Evolutionary conservation across 2,329 filamentous ascomycete genomes (phyloP).

Genomic region (Verruconis gallopava): DNA sequence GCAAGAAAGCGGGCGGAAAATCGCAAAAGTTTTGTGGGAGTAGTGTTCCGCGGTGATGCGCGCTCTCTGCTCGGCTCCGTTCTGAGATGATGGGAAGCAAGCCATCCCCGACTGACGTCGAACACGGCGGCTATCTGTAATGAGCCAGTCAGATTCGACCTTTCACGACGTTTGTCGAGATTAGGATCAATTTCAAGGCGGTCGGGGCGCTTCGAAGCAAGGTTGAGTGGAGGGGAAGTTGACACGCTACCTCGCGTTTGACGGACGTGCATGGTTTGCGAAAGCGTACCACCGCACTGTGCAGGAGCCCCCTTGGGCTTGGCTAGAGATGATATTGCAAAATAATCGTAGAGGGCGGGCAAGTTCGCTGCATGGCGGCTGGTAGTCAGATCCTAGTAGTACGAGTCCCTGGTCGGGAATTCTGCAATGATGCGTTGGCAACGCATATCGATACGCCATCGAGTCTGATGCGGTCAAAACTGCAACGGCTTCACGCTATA

Average conservation of each 20-base stretch:
- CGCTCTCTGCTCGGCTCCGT: no score
- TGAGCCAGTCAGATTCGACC: neutral
- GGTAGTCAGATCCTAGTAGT: neutral
- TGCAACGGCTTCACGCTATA: neutral
- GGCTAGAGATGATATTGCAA: neutral
- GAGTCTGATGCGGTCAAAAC: neutral
- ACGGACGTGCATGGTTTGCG: neutral
- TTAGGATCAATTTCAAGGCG: neutral
- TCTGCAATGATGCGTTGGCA: no score
- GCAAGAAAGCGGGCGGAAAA: no score
- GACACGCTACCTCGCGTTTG: constrained; percentile 1
- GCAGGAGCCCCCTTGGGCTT: neutral
- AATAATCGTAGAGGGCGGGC: neutral
- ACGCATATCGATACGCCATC: no score
- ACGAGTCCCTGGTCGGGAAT: no score
- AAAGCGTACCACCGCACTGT: neutral
- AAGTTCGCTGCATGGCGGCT: neutral
- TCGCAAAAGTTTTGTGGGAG: no score
- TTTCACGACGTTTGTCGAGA: neutral
- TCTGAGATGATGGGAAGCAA: no score
- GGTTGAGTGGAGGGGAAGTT: neutral
- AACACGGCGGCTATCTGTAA: no score
- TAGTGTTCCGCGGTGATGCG: no score
- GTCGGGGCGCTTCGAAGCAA: constrained; percentile 1
- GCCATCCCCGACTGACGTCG: neutral